Evolutionary conservation across 2,329 filamentous ascomycete species (phyloP).

Genomic region (Fusarium pseudocircinatum): DNA sequence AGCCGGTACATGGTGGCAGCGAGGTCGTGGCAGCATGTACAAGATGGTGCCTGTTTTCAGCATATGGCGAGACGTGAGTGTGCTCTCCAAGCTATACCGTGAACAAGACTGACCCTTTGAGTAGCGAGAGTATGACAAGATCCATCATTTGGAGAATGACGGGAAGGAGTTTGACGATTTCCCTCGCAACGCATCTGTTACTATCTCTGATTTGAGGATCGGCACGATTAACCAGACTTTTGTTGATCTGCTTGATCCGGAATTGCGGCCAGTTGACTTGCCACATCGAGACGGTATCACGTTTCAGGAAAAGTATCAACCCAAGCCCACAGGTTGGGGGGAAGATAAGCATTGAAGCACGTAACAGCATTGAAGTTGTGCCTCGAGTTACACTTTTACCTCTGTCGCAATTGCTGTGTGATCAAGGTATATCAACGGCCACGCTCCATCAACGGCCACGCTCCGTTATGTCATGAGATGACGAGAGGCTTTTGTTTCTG

Average conservation of each 20-base stretch:
- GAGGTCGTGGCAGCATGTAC: neutral
- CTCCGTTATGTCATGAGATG: neutral
- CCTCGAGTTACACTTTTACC: neutral
- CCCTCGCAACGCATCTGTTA: neutral
- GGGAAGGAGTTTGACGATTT: neutral
- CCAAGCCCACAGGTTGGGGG: neutral
- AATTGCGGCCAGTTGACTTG: neutral
- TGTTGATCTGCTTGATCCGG: neutral
- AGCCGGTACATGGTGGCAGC: neutral
- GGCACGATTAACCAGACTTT: neutral
- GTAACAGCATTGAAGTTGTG: neutral
- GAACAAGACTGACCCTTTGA: neutral
- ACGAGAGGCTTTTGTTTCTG: rapidly evolving
- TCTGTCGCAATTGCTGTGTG: no score
- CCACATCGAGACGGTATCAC: neutral
- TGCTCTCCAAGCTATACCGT: neutral
- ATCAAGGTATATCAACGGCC: no score
- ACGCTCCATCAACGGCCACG: neutral
- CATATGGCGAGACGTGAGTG: neutral
- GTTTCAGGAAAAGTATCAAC: neutral
- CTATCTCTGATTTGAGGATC: neutral
- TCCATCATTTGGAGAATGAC: neutral
- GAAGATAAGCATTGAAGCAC: neutral
- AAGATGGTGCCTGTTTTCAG: neutral
- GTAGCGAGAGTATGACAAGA: neutral